Evolutionary conservation across 805 yeast species (phyloP), one percentile per base, ranked within the genome.

Genomic region (Kuraishia molischiana): DNA sequence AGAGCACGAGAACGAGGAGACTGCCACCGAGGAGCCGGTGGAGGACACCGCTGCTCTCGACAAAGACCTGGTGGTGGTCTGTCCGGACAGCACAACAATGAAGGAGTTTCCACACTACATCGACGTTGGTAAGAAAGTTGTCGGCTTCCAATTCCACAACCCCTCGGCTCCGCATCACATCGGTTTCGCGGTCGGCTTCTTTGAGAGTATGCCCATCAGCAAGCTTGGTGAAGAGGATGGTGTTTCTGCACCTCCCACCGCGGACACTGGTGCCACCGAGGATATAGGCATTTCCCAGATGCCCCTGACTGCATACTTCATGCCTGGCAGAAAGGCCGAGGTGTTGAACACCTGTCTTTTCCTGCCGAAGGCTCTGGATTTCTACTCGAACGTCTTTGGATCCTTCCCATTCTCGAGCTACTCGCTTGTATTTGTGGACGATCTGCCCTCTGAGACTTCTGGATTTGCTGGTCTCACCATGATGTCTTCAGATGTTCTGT

Each of bases 181-280:
- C 17, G 97, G 97, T 0, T 92, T 95, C 79, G 89, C 95, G 0
- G 74, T 87, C 3, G 98, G 97, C 0, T 80, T 95, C 2, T 92
- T 90, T 54, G 78, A 79, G 31, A 72, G 73, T 38, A 61, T 77
- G 2, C 73, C 77, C 0, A 49, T 86, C 22, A 56, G 77, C 5
- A 62, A 69, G 20, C 14, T 19, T 17, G 34, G 38, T 8, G 37
- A 38, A 11, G 37, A 35, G 3, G 28, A 29, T 24, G n/a, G 4
- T 10, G 14, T 14, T 10, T 4, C 14, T 17, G 19, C 36, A 15
- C 20, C 31, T 11, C 8, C 31, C 13, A 11, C 31, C 5, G 17
- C 13, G 8, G 31, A 17, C 8, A 22, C 19, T 32, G 35, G 35
- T 3, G 9, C 21, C 15, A 6, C 35, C 21, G 28, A 10, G 5